phyloP scores from a whole-genome alignment of 2,329 filamentous ascomycete species.

The Colletotrichum simmondsii region DNA sequence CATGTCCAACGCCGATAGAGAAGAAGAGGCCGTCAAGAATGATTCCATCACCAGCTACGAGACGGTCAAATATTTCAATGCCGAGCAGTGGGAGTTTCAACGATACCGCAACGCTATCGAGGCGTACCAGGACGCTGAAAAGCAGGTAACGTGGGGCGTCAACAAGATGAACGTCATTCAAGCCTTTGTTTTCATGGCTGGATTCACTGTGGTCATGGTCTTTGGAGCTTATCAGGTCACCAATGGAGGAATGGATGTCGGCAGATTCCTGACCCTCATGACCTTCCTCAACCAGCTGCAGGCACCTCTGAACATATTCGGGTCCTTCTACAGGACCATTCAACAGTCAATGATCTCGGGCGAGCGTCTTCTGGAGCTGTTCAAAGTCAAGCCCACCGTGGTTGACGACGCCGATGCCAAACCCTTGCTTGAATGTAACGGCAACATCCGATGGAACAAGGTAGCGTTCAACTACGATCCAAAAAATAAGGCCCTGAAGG shows the following conservation, averaged over 20 bases:
- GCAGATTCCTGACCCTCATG: conserved; percentile 78
- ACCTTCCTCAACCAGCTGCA: conserved; percentile 85
- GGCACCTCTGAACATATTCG: conserved; percentile 86
- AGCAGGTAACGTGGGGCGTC: conserved; percentile 79
- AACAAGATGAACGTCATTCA: conserved; percentile 86
- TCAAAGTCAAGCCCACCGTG: conserved; percentile 95
- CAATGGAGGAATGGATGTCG: conserved; percentile 71
- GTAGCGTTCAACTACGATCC: conserved; percentile 92
- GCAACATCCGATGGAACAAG: conserved; percentile 87
- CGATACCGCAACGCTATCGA: conserved; percentile 78
- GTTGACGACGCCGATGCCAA: conserved; percentile 77
- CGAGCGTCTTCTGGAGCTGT: conserved; percentile 92
- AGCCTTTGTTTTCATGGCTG: conserved; percentile 82
- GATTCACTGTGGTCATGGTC: conserved; percentile 77
- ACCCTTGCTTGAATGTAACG: conserved; percentile 75
- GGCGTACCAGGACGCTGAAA: conserved; percentile 79
- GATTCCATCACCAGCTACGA: conserved; percentile 99
- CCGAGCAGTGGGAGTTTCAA: conserved; percentile 81
- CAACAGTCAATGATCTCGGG: conserved; percentile 98
- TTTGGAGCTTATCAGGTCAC: conserved; percentile 83
- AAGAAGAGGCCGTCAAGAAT: conserved; percentile 98
- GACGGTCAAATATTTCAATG: conserved; percentile 92
- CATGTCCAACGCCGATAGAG: conserved; percentile 94
- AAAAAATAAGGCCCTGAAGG: conserved; percentile 84
- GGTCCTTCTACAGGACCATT: conserved; percentile 94